Evolutionary conservation across 768 basidiomycete species (phyloP).

Genomic region (Podaxis sp.): DNA sequence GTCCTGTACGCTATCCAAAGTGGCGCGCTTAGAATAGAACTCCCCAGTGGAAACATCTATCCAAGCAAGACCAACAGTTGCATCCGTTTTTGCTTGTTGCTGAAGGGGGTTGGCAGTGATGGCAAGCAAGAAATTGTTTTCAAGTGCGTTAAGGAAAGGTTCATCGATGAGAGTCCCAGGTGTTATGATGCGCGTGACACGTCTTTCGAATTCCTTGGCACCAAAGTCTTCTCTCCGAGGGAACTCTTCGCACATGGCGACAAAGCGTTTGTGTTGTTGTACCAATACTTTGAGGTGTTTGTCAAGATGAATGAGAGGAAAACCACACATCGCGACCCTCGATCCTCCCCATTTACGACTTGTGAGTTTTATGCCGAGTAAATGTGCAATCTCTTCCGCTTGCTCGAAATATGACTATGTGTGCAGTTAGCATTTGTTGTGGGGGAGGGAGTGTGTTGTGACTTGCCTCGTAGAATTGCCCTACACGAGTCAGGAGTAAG

Average conservation of each 20-base stretch:
- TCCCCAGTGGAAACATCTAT: constrained; percentile 95
- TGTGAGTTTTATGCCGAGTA: constrained; percentile 84
- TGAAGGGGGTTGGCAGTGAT: constrained; percentile 33
- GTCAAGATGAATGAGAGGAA: constrained; percentile 82
- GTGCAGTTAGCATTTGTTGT: constrained; percentile 11
- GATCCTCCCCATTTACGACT: constrained; percentile 71
- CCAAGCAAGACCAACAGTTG: constrained; percentile 77
- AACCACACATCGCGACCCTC: constrained; percentile 84
- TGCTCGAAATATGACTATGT: constrained; percentile 91
- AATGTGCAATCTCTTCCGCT: constrained; percentile 70
- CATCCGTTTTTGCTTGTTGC: constrained; percentile 11
- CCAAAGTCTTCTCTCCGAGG: constrained; percentile 46
- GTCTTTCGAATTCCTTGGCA: constrained; percentile 69
- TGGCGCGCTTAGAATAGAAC: constrained; percentile 73
- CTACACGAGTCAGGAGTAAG: constrained; percentile 87
- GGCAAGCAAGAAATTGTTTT: constrained; percentile 89
- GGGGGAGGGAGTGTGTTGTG: neutral
- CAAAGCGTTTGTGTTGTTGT: constrained; percentile 78
- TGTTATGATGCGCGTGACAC: constrained; percentile 84
- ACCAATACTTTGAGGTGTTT: constrained; percentile 86
- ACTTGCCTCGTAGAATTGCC: constrained; percentile 91
- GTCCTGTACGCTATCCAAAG: constrained; percentile 62
- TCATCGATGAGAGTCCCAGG: constrained; percentile 96
- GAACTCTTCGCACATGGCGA: constrained; percentile 95
- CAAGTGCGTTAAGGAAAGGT: constrained; percentile 78